Evolutionary conservation across 2,329 filamentous ascomycete genomes (phyloP).

Genomic region (Fusarium pseudoanthophilum): DNA sequence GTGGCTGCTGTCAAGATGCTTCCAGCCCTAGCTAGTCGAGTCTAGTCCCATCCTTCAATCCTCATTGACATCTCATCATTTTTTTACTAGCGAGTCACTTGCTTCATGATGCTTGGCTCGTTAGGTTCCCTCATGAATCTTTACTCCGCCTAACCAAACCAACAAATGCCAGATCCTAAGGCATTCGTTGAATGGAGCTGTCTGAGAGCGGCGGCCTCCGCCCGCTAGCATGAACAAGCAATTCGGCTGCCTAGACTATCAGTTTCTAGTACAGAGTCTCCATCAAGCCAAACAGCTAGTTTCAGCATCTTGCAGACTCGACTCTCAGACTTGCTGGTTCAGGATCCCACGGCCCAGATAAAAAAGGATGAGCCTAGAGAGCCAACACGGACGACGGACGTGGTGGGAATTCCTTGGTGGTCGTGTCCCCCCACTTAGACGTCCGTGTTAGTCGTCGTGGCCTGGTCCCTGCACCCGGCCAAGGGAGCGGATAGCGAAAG

Average conservation of each 20-base stretch:
- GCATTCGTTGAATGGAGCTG: neutral
- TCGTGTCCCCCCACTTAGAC: conserved; percentile 12
- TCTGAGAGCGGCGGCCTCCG: neutral
- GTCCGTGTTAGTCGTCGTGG: conserved; percentile 15
- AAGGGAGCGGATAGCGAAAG: conserved; percentile 18
- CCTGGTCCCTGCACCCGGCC: conserved; percentile 33
- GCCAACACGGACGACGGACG: neutral
- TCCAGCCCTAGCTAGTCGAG: conserved; percentile 23
- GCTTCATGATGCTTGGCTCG: neutral
- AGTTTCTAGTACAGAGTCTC: neutral
- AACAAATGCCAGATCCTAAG: conserved; percentile 19
- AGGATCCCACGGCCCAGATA: neutral
- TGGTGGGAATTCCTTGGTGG: neutral
- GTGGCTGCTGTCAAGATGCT: conserved; percentile 28
- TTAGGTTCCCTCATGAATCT: neutral
- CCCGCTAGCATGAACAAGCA: neutral
- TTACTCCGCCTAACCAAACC: neutral
- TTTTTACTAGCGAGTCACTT: conserved; percentile 3
- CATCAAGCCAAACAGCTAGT: conserved; percentile 5
- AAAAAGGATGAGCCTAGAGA: neutral
- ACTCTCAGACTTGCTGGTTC: neutral
- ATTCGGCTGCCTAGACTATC: conserved; percentile 16
- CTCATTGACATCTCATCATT: conserved; percentile 1
- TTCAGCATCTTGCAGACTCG: conserved; percentile 1
- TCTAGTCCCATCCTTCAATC: conserved; percentile 27